Evolutionary conservation across 495 filamentous ascomycete genomes (phyloP), one percentile per base, ranked within the genome.

Genomic region (Staphylotrichum longicolle): DNA sequence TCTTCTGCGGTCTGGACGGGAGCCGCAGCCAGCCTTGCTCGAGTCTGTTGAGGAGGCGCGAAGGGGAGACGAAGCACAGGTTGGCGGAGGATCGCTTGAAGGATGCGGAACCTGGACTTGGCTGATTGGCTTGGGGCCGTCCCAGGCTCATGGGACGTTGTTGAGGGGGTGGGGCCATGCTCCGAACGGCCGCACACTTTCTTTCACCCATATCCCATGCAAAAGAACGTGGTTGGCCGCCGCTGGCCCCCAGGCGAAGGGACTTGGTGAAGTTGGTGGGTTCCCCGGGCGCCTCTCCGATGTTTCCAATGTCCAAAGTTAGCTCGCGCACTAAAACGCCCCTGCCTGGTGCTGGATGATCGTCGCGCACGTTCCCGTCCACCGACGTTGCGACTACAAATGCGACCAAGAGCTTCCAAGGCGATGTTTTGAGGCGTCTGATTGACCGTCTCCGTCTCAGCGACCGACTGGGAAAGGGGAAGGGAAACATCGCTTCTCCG

Each of bases 121-220:
- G 30, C 30, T 45, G 42, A 53, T 47, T 46, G 58, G 58, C 50
- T 54, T 46, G 55, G 48, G 35, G 10, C 20, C 50, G 58, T 54
- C 58, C 58, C 58, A 46, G 39, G 41, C 42, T 54, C 50, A 41
- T 60, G 58, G 58, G 41, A 53, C 58, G 50, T 15, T 54, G 40
- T 30, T 54, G 58, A 54, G 58, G 58, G 58, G 58, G 32, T 15
- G 20, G 41, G n/a, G 7, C n/a, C 35, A 5, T 10, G 37, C 37
- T 6, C 37, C 37, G 37, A 6, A 27, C 20, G 20, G 20, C 20
- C 20, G 20, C 20, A 27, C 20, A 27, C 20, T 27, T 27, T 27
- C 20, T 27, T 27, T 15, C 48, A 42, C 40, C 56, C n/a, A 41
- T 9, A 15, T 27, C 35, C 46, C 34, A 27, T 7, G 45, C 14